phyloP scores from a whole-genome alignment of 768 basidiomycete genomes.

The Boletales sp. region DNA sequence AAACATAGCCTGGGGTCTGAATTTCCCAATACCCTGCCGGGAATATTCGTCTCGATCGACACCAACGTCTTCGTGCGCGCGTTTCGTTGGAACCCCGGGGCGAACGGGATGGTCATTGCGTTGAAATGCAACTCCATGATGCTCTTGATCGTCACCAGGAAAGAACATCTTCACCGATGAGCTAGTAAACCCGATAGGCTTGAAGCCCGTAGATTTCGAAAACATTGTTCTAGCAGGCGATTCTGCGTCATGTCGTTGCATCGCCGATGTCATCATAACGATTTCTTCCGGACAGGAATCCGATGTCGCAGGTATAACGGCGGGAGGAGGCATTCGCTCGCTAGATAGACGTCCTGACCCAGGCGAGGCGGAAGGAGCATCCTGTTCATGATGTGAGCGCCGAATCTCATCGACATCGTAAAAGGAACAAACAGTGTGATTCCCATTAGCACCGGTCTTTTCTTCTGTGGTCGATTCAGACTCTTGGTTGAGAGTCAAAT shows the following conservation, averaged over 20 bases:
- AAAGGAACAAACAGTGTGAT: slow-evolving; percentile 26
- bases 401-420: not conserved
- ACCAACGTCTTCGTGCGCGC: slow-evolving; percentile 20
- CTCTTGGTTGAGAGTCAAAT: slow-evolving; percentile 18
- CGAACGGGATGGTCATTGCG: slow-evolving; percentile 15
- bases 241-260: slow-evolving; percentile 14
- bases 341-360: slow-evolving; percentile 18
- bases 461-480: slow-evolving; percentile 33
- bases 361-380: slow-evolving; percentile 17
- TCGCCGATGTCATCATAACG: slow-evolving; percentile 3
- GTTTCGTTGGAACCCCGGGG: slow-evolving; percentile 27
- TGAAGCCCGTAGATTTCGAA: slow-evolving; percentile 53
- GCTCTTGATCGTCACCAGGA: slow-evolving; percentile 73
- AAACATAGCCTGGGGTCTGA: not conserved
- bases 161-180: slow-evolving; percentile 75
- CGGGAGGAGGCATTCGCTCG: slow-evolving; percentile 35
- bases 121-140: slow-evolving; percentile 24
- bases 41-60: slow-evolving; percentile 20
- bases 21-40: slow-evolving; percentile 4
- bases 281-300: slow-evolving; percentile 15
- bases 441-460: slow-evolving; percentile 36
- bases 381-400: slow-evolving; percentile 17
- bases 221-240: slow-evolving; percentile 19
- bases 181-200: slow-evolving; percentile 54
- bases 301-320: slow-evolving; percentile 20